phyloP scores from a whole-genome alignment of 2,329 filamentous ascomycete species.

The Didymella glomerata region DNA sequence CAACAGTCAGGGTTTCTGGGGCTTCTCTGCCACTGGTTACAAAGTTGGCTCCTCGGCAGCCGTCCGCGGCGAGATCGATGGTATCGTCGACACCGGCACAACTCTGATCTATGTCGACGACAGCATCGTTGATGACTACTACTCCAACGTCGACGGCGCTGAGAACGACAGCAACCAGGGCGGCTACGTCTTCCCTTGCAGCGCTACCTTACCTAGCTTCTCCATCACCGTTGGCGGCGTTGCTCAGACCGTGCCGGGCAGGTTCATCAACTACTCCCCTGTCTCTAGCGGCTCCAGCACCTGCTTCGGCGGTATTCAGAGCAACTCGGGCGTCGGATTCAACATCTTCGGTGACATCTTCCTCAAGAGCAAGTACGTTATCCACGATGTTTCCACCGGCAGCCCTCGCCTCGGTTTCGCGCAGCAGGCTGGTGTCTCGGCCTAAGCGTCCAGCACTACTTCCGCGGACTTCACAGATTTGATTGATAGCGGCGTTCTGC shows the following conservation, averaged over 20 bases:
- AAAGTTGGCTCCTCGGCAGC: slow-evolving; percentile 57
- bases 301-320: slow-evolving; percentile 83
- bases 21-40: slow-evolving; percentile 66
- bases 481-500: background rate
- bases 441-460: background rate
- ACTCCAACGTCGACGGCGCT: slow-evolving; percentile 64
- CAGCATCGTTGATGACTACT: slow-evolving; percentile 66
- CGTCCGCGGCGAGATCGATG: slow-evolving; percentile 55
- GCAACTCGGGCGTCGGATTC: slow-evolving; percentile 63
- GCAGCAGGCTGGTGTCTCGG: slow-evolving; percentile 46
- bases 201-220: slow-evolving; percentile 62
- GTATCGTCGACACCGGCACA: slow-evolving; percentile 76
- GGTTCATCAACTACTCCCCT: slow-evolving; percentile 64
- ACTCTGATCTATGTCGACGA: slow-evolving; percentile 69
- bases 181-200: slow-evolving; percentile 65
- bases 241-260: slow-evolving; percentile 61
- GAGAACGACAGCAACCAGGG: slow-evolving; percentile 58
- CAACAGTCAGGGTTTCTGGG: slow-evolving; percentile 69
- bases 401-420: slow-evolving; percentile 57
- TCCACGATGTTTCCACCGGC: slow-evolving; percentile 57
- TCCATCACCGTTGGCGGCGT: slow-evolving; percentile 60
- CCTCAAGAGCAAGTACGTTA: slow-evolving; percentile 78
- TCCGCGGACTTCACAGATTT: too few species aligned
- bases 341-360: slow-evolving; percentile 81
- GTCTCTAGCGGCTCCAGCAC: slow-evolving; percentile 47